Base-by-base conservation (phyloP, 2,329 filamentous ascomycete genomes). In the Microcera coccophila region DNA sequence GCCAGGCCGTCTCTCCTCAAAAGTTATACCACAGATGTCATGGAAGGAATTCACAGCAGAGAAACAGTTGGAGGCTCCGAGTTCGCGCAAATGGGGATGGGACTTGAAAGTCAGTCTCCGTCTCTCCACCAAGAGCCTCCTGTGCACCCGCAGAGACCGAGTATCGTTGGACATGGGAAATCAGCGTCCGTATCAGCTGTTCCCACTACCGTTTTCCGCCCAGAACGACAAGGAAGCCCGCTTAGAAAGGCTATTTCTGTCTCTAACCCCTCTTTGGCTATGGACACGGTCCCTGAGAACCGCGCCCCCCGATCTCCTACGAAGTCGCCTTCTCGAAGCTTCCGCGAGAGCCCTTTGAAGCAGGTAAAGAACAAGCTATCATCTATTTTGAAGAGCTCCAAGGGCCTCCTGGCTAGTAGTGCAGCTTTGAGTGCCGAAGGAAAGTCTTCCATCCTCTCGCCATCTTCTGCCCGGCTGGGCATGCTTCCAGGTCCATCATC, bases 331-430 rank as follows among this genome's bases (percentile, higher is more conserved):
- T 72, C 75, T 4, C 69, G 78, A 41, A 69, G 62, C 37, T 72
- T 79, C 55, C 73, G 75, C 7, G 90, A 94, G 53, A 91, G 85
- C 45, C 89, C 89, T 4, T 67, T 96, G 45, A 95, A 90, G 65
- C 89, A 93, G 39, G 90, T 93, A 20, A 97, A 95, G 69, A 88
- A 87, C 59, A 94, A 90, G 62, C 74, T 97, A 36, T 94, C 91
- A 36, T 95, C 90, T 9, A 90, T 95, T 46, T 73, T 96, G 55
- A 90, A 90, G 66, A 87, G 84, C 42, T 93, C 90, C 4, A 91
- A 87, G 63, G 87, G 85, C 12, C 78, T 96, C 37, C 84, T 96
- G 49, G 88, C 85, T 15, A 94, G 86, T 53, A 91, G 80, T 53
- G 80, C 79, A 3, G 78, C 75, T 14, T 67, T 79, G 28, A 83